Evolutionary conservation across 805 yeast species (phyloP), one percentile per base, ranked within the genome.

Genomic region (Saccharomyces jurei): DNA sequence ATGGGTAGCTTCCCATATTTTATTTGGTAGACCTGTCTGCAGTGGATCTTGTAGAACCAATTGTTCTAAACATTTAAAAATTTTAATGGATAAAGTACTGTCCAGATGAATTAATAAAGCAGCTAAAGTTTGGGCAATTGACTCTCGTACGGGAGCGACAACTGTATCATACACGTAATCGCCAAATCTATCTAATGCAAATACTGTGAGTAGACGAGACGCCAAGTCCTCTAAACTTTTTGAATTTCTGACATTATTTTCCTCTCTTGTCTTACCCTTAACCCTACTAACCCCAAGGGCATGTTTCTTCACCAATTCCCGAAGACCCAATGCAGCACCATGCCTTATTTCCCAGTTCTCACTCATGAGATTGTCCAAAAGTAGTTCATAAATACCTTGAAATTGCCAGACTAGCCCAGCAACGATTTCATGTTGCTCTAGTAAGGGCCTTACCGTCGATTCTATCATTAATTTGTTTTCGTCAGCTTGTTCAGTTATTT

Each of bases 161-260:
- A 94, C 99, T 6, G 96, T 95, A 66, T 94, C 99, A 47, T 96
- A 86, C 31, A 94, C 96, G 69, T 88, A 94, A 73, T 94, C 99
- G 49, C 97, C 98, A 71, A 94, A 94, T 62, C 98, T 74, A 71
- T 94, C 99, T 52, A 94, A 74, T 2, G 97, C 92, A 70, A 94
- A 89, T 11, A 94, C 75, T 5, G 96, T 86, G 64, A 96, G 77
- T 49, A 94, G 67, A 57, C 97, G 78, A 21, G 94, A 89, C 2
- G 95, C 86, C 54, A 92, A 75, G 70, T 94, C 98, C 68, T 94
- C 96, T 36, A 94, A 74, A 52, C 91, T 86, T 48, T 76, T 78
- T 17, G 74, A 71, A 64, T 92, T 94, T 57, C 84, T 77, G 4
- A 59, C 53, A 59, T 82, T 81, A 64, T 94, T 94, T 59, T 87